Conservation (phyloP, 805 yeast genomes). For the Lachancea nothofagi region DNA sequence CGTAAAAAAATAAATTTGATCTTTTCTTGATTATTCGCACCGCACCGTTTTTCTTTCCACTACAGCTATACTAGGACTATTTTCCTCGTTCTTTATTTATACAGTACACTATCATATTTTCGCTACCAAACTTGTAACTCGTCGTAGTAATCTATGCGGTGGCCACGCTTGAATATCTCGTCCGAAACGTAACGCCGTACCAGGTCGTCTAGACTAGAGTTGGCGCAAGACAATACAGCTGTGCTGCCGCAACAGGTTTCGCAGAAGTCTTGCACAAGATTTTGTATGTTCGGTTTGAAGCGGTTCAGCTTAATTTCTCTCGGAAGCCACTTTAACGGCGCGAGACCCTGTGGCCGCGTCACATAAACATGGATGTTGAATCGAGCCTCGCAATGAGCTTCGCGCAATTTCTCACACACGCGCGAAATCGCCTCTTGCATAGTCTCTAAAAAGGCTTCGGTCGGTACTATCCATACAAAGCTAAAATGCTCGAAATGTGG, state of each 20-base stretch:
- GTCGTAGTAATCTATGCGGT: conserved; percentile 10
- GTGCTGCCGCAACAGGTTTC: conserved; percentile 1
- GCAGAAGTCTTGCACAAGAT: conserved; percentile 5
- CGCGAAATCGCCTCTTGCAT: conserved; percentile 1
- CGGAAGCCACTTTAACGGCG: conserved; percentile 4
- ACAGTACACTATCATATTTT: too few species aligned
- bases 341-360: conserved; percentile 9
- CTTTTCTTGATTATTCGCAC: too few species aligned
- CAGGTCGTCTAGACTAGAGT: conserved; percentile 11
- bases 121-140: conserved; percentile 14
- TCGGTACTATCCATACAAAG: conserved; percentile 12
- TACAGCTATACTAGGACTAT: too few species aligned
- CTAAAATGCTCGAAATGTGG: background rate
- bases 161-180: background rate
- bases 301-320: conserved; percentile 1
- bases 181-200: conserved; percentile 6
- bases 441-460: conserved; percentile 8
- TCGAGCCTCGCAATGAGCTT: background rate
- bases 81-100: too few species aligned
- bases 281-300: conserved; percentile 8
- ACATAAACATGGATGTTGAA: conserved; percentile 7
- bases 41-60: too few species aligned
- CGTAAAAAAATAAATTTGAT: too few species aligned
- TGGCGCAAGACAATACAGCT: conserved; percentile 12
- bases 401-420: background rate